Conservation (phyloP, 2,329 filamentous ascomycete genomes). For the Pezicula rhizophila region DNA sequence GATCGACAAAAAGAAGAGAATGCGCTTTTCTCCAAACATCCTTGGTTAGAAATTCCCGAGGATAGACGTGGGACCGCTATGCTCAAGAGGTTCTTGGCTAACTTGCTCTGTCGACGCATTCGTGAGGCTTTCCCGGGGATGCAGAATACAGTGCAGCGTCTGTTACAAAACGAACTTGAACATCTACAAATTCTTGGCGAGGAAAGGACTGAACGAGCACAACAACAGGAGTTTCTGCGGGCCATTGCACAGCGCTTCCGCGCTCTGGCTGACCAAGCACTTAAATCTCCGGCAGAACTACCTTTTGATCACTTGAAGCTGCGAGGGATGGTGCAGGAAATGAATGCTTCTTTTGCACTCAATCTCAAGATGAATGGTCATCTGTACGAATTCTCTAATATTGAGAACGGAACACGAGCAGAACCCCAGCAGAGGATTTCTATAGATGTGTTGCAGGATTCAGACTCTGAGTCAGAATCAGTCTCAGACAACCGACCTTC, state of each 20-base stretch:
- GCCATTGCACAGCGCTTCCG: slow-evolving; percentile 21
- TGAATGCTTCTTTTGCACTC: slow-evolving; percentile 18
- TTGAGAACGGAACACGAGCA: background rate
- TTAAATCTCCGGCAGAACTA: slow-evolving; percentile 22
- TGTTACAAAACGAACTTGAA: slow-evolving; percentile 12
- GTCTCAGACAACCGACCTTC: too few relatives aligned
- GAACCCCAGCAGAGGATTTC: background rate
- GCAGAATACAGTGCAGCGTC: slow-evolving; percentile 15
- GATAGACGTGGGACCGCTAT: slow-evolving; percentile 24
- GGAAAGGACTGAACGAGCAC: slow-evolving; percentile 16
- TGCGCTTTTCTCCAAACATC: slow-evolving; percentile 21
- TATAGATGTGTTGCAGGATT: background rate
- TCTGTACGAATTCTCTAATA: slow-evolving; percentile 22
- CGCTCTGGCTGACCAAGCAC: slow-evolving; percentile 9
- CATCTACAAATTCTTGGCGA: slow-evolving; percentile 19
- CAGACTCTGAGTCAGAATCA: background rate
- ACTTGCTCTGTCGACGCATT: slow-evolving; percentile 22
- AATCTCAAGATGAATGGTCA: slow-evolving; percentile 25
- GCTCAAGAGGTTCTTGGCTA: slow-evolving; percentile 26
- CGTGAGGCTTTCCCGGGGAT: slow-evolving; percentile 20
- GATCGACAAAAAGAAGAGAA: slow-evolving; percentile 24
- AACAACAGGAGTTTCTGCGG: slow-evolving; percentile 23
- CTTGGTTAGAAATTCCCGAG: slow-evolving; percentile 24
- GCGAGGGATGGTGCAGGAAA: slow-evolving; percentile 16
- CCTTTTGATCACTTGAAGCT: slow-evolving; percentile 17